phyloP scores from a whole-genome alignment of 2,329 filamentous ascomycete species.

The Neofusicoccum umdonicola region DNA sequence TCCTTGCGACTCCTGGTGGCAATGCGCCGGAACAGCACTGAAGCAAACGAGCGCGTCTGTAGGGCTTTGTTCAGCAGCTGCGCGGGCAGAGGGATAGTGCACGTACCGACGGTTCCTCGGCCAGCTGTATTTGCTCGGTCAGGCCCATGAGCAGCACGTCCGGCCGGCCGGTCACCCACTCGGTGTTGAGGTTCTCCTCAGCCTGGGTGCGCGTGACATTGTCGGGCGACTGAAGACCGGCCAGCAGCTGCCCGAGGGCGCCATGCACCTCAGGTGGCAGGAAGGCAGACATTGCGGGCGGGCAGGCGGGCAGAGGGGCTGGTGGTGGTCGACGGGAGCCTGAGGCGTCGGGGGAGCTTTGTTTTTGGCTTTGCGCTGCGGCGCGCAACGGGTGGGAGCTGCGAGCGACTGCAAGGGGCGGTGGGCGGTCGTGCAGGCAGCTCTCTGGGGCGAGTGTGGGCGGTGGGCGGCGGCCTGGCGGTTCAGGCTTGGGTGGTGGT shows the following conservation, averaged over 20 bases:
- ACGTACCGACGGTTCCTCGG: conserved; percentile 69
- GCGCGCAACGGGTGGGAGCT: conserved; percentile 7
- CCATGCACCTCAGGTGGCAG: conserved; percentile 80
- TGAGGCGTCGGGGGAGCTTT: not conserved
- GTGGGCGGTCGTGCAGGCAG: not conserved
- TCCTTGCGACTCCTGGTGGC: conserved; percentile 84
- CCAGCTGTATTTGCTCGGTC: conserved; percentile 82
- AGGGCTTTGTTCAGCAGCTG: conserved; percentile 14
- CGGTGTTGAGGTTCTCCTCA: conserved; percentile 85
- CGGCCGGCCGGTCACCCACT: conserved; percentile 79
- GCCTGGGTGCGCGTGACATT: conserved; percentile 81
- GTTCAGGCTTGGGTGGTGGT: not conserved
- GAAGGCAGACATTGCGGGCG: conserved; percentile 66
- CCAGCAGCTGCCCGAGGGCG: conserved; percentile 81
- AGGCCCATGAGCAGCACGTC: conserved; percentile 91
- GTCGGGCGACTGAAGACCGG: conserved; percentile 80
- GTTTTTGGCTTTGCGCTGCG: conserved; percentile 11
- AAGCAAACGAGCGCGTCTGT: conserved; percentile 84
- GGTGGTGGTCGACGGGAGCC: not conserved
- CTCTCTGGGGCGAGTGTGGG: not conserved
- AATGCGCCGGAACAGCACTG: conserved; percentile 92
- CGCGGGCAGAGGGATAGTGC: not conserved
- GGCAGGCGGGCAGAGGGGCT: not conserved
- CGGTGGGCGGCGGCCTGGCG: not conserved
- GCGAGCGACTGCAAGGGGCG: conserved; percentile 7